Evolutionary conservation across 352 stramenopile species (phyloP).

Genomic region (Pythium vanterpoolii): DNA sequence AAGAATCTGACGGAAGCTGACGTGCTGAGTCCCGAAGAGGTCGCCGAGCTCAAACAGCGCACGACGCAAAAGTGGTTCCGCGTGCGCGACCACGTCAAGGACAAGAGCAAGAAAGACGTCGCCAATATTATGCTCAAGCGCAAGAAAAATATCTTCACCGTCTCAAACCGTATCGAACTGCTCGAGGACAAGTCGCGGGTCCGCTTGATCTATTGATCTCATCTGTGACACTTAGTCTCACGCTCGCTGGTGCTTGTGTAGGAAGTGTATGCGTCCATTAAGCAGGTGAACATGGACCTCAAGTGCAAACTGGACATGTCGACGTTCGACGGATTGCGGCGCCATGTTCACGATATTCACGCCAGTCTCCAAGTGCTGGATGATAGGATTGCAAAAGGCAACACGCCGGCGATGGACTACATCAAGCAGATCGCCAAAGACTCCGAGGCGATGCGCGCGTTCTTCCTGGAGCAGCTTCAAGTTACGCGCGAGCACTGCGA

Average conservation of each 20-base stretch:
- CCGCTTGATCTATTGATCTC: background rate
- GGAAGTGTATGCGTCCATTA: conserved; percentile 61
- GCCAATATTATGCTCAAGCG: conserved; percentile 72
- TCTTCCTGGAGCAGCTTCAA: conserved; percentile 36
- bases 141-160: conserved; percentile 80
- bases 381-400: conserved; percentile 33
- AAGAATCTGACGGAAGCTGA: conserved; percentile 67
- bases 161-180: conserved; percentile 67
- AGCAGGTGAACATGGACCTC: conserved; percentile 55
- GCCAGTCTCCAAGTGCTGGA: conserved; percentile 47
- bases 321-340: conserved; percentile 42
- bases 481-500: conserved; percentile 31
- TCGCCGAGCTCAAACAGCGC: conserved; percentile 56
- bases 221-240: background rate
- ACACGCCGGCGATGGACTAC: conserved; percentile 39
- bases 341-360: conserved; percentile 53
- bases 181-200: conserved; percentile 67
- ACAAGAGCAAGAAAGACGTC: conserved; percentile 76
- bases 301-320: conserved; percentile 47
- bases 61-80: conserved; percentile 70
- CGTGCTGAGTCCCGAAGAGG: conserved; percentile 56
- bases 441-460: conserved; percentile 28
- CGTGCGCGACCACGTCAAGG: conserved; percentile 65
- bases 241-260: background rate
- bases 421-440: conserved; percentile 40